phyloP scores from a whole-genome alignment of 768 basidiomycete species.

The Panus rudis region DNA sequence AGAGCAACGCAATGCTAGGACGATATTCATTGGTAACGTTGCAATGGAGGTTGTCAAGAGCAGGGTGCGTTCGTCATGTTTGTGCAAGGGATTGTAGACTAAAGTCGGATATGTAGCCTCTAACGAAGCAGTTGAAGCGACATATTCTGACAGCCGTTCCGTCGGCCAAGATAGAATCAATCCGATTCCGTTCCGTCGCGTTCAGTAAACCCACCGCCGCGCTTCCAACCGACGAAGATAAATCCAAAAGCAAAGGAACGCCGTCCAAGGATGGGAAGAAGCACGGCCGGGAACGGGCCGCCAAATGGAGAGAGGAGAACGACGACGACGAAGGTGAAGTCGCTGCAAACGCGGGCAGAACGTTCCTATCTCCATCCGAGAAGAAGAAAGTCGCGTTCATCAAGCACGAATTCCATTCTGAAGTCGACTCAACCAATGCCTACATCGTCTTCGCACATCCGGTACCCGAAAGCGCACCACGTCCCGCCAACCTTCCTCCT shows the following conservation, averaged over 20 bases:
- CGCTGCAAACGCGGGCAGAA: slow-evolving; percentile 42
- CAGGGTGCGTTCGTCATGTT: slow-evolving; percentile 46
- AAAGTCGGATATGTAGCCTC: slow-evolving; percentile 37
- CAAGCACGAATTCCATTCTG: slow-evolving; percentile 81
- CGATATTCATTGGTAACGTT: slow-evolving; percentile 90
- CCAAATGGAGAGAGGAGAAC: slow-evolving; percentile 40
- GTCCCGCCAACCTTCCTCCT: slow-evolving; percentile 47
- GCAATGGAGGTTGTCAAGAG: slow-evolving; percentile 68
- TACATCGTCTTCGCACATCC: slow-evolving; percentile 89
- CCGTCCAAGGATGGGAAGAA: slow-evolving; percentile 28
- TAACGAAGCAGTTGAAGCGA: slow-evolving; percentile 67
- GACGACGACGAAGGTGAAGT: slow-evolving; percentile 40
- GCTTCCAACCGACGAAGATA: slow-evolving; percentile 33
- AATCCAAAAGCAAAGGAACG: slow-evolving; percentile 10
- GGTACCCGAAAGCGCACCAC: slow-evolving; percentile 23
- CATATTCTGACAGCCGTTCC: slow-evolving; percentile 72
- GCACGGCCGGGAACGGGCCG: slow-evolving; percentile 53
- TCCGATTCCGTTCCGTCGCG: slow-evolving; percentile 89
- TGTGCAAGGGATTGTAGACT: background rate
- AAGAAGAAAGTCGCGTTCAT: slow-evolving; percentile 95
- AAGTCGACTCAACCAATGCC: slow-evolving; percentile 71
- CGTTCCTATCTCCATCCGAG: slow-evolving; percentile 70
- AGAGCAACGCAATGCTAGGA: slow-evolving; percentile 69
- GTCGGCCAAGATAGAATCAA: slow-evolving; percentile 79
- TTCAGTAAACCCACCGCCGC: slow-evolving; percentile 78